These are phyloP conservation scores for Jatropha multifida DNA, from an alignment of 441 rosid genomes.

Conservation along the genomic window DNA sequence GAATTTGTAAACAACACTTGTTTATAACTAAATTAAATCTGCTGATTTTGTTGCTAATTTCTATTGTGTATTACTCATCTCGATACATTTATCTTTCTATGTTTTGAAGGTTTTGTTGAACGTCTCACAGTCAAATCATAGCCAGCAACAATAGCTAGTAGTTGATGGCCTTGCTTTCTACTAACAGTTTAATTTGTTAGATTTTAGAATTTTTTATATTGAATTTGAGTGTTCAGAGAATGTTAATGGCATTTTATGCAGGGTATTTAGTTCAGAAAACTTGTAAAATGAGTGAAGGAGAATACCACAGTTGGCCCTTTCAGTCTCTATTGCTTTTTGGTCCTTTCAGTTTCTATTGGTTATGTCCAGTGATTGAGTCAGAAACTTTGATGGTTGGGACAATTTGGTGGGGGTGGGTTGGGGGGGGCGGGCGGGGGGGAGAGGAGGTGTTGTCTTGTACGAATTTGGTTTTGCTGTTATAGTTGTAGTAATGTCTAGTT, in stretches of 20 bases:
- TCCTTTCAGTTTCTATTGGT: background rate
- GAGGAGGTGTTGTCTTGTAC: too few species aligned
- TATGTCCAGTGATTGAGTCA: background rate
- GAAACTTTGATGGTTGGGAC: background rate
- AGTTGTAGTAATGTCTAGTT: background rate
- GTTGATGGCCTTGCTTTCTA: background rate
- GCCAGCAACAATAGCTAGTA: background rate
- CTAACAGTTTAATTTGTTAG: background rate
- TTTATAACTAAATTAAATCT: background rate
- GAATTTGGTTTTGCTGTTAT: background rate
- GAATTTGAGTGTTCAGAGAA: background rate
- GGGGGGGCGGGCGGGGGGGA: background rate
- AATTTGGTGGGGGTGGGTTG: too few species aligned
- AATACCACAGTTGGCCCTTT: background rate
- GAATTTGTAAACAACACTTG: background rate
- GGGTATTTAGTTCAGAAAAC: background rate
- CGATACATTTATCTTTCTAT: background rate
- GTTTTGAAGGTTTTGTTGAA: slow-evolving; percentile 11
- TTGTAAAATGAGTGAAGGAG: background rate
- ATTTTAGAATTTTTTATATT: background rate
- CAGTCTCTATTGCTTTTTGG: background rate
- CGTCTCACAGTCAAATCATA: background rate
- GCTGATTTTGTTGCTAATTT: background rate
- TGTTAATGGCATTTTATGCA: background rate
- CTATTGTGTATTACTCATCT: background rate